Evolutionary conservation across 2,329 filamentous ascomycete species (phyloP), one percentile per base, ranked within the genome.

Genomic region (Dactylellina sp.): DNA sequence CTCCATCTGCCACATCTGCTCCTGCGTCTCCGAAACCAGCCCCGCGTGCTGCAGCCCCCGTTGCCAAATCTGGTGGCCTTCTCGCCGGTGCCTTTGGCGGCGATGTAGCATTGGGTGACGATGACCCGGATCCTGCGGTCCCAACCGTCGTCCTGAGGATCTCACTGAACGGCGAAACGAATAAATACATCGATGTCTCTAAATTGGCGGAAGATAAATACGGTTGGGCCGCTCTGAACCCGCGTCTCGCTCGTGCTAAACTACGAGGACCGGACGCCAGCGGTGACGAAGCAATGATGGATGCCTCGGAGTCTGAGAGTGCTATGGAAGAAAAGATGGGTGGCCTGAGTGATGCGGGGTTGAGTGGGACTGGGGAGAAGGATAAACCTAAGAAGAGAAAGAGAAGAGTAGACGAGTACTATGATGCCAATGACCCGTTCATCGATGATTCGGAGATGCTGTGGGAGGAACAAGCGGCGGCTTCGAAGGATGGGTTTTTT

Each of bases 401-500:
- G 82, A 87, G 92, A 63, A 90, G 90, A 79, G 88, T 93, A 80
- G 90, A 96, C 81, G 89, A 93, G 78, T 93, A 93, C 78, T 72
- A 72, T 24, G 91, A 94, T 79, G 89, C 91, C 78, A 89, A 91
- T 52, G 91, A 93, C 79, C 91, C 90, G 60, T 94, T 94, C 81
- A 88, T 94, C 64, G 95, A 99, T 79, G 95, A 99, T 80, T 96
- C 93, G 0, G 95, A 99, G 81, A 82, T 97, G 79, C 85, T 96
- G 0, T 98, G 94, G 94, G 92, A 98, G 81, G 92, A 96, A 79
- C 91, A 96, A 80, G 94, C 94, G 5, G 93, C 94, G 2, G 93
- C 95, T 50, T 94, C 92, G 77, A 92, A 94, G 78, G 95, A 98
- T 80, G 95, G 95, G 0, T 99, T 98, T 83, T 99, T 98, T 80